Base-by-base conservation (phyloP, 306 rosid genomes). In the Sesbania bispinosa region DNA sequence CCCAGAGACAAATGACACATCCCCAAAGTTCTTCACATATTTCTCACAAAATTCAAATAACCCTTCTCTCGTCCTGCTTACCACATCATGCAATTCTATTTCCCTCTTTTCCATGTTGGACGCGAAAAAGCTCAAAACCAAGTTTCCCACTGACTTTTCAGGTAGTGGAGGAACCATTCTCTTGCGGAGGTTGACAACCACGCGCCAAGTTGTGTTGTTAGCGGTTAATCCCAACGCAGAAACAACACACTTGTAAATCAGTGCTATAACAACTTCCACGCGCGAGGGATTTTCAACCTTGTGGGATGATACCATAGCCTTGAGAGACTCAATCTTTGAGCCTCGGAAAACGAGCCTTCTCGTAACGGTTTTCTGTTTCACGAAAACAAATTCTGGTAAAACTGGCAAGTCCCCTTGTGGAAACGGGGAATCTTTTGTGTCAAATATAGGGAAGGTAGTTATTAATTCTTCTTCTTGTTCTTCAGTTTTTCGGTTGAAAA, bases 331-430 rank as follows among this genome's bases (percentile, higher is more conserved):
- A 1, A 87, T 64, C 41, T 76, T 82, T 0, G 67, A 64, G 18
- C 60, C 83, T 13, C 61, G 54, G 7, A 88, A 81, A 7, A 88
- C 85, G 16, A 85, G 76, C 65, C 92, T 82, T 48, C 36, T 76
- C 2, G 39, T 35, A 9, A 1, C 23, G 10, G 27, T 19, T 0
- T 24, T 57, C 27, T 38, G 50, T 52, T 5, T 3, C 1, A 0
- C 33, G 20, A 20, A 48, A 4, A 0, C 2, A 1, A 7, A 3
- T 59, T 80, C 86, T 0, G 70, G 81, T 10, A 33, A 59, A 42
- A 68, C 0, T 0, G 80, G 77, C 3, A 83, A 14, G 33, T 53
- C 26, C 19, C 2, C 16, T 11, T 26, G 61, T 53, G 61, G 61
- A 8, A 53, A 53, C 6, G 24, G 1, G 4, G 10, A 4, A 2